Percentiles rank a stretch among this genome's conserved stretches.
phyloP scores from a whole-genome alignment of 208 protist species.

The Tritrichomonas foetus region DNA sequence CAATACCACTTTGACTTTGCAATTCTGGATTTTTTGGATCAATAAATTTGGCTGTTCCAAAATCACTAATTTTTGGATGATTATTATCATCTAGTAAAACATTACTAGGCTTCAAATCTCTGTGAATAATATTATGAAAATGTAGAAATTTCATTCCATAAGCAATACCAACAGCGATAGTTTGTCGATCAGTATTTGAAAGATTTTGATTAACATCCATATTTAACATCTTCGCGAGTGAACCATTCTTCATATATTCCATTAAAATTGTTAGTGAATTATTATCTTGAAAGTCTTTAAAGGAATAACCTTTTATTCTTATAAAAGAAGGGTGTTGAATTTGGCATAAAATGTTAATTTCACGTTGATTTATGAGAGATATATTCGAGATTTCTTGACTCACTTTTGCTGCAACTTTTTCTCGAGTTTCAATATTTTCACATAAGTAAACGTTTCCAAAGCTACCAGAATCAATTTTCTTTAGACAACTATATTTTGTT shows the following conservation, averaged over 20 bases:
- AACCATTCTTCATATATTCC: not conserved
- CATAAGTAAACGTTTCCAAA: constrained; percentile 3
- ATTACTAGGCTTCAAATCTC: not conserved
- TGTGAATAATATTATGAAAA: not conserved
- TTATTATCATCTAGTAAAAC: not conserved
- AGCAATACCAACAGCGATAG: not conserved
- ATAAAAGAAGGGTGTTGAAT: not conserved
- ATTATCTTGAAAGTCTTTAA: too few relatives aligned
- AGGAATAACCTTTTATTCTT: not conserved
- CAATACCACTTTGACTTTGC: not conserved
- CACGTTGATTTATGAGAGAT: not conserved
- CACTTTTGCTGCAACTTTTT: not conserved
- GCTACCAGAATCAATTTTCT: constrained; percentile 10
- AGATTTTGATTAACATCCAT: not conserved
- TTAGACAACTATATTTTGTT: not conserved
- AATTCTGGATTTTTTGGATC: not conserved
- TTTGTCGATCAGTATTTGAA: not conserved
- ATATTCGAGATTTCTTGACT: too few relatives aligned
- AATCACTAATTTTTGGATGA: not conserved
- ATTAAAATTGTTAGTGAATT: not conserved
- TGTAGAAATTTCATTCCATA: constrained; percentile 31
- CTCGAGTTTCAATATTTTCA: not conserved
- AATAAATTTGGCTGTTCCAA: not conserved
- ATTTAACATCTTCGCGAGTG: not conserved
- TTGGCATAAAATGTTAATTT: not conserved